Percentiles rank a stretch among this genome's conserved stretches.
phyloP scores from a whole-genome alignment of 139 green algal genomes.

The Picochlorum sp. region DNA sequence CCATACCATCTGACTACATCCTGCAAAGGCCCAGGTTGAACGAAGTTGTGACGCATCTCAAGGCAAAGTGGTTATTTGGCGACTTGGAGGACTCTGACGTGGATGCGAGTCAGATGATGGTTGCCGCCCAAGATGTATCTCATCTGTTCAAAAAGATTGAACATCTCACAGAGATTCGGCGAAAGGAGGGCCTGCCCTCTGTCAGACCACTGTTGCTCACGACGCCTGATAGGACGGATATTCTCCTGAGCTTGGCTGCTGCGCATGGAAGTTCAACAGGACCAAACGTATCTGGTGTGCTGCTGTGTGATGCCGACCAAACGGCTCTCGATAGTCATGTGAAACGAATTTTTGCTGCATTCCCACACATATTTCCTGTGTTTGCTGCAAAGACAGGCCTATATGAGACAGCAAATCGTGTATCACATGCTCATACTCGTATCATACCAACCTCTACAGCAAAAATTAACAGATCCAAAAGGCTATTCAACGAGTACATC shows the following conservation, averaged over 20 bases:
- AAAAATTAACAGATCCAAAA: constrained; percentile 68
- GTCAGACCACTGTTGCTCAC: constrained; percentile 38
- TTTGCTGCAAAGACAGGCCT: constrained; percentile 26
- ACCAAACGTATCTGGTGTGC: constrained; percentile 47
- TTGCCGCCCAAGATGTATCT: constrained; percentile 37
- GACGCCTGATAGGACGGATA: constrained; percentile 40
- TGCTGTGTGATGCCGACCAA: constrained; percentile 41
- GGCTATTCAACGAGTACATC: constrained; percentile 51
- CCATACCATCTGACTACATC: constrained; percentile 42
- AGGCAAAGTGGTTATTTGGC: constrained; percentile 45
- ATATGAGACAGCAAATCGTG: constrained; percentile 18
- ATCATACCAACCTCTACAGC: constrained; percentile 56
- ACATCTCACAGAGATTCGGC: constrained; percentile 9
- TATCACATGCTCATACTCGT: constrained; percentile 20
- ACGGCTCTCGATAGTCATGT: constrained; percentile 21
- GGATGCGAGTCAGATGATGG: constrained; percentile 34
- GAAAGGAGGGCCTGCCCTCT: constrained; percentile 3
- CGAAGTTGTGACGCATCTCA: constrained; percentile 48
- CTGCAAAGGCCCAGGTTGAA: constrained; percentile 48
- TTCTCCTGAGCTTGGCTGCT: constrained; percentile 33
- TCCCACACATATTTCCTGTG: constrained; percentile 40
- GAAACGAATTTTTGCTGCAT: constrained; percentile 20
- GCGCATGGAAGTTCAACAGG: constrained; percentile 32
- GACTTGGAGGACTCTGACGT: constrained; percentile 32
- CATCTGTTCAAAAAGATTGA: constrained; percentile 41